Percentiles rank a stretch among this genome's conserved stretches.
Conservation (phyloP, 257 asterid genomes). For the Orobanche coerulescens region DNA sequence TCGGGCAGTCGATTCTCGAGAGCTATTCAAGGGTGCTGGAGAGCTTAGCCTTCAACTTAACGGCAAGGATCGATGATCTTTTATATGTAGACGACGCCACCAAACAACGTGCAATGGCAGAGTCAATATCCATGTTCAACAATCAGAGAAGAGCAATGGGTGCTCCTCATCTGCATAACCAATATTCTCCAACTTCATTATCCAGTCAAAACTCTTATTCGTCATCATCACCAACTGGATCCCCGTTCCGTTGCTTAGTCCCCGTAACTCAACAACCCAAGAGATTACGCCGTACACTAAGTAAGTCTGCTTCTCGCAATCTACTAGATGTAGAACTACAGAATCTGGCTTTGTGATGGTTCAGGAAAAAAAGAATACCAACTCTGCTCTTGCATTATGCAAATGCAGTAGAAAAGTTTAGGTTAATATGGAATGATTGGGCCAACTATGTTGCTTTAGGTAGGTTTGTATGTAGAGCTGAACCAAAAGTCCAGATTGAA, state of each 20-base stretch:
- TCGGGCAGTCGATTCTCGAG: slow-evolving; percentile 93
- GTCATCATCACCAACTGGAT: slow-evolving; percentile 28
- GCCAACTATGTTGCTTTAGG: neutral
- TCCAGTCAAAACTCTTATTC: slow-evolving; percentile 40
- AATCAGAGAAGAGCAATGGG: slow-evolving; percentile 29
- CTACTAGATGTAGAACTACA: slow-evolving; percentile 8
- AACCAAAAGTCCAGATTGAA: neutral
- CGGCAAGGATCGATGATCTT: slow-evolving; percentile 84
- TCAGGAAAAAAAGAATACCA: neutral
- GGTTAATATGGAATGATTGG: too few species aligned
- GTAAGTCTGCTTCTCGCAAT: slow-evolving; percentile 31
- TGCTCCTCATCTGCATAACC: slow-evolving; percentile 34
- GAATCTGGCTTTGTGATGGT: slow-evolving; percentile 18
- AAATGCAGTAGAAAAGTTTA: slow-evolving; percentile 8
- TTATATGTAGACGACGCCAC: slow-evolving; percentile 78
- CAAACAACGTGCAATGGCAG: slow-evolving; percentile 53
- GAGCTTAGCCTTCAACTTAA: slow-evolving; percentile 71
- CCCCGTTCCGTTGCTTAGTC: slow-evolving; percentile 34
- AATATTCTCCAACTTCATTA: slow-evolving; percentile 33
- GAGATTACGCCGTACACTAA: slow-evolving; percentile 30
- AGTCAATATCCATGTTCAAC: slow-evolving; percentile 26
- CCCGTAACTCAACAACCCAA: slow-evolving; percentile 31
- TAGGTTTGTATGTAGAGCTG: slow-evolving; percentile 2
- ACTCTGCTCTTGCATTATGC: neutral
- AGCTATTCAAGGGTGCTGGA: slow-evolving; percentile 93